Conservation (phyloP, 768 basidiomycete genomes). For the Hypsizygus marmoreus region DNA sequence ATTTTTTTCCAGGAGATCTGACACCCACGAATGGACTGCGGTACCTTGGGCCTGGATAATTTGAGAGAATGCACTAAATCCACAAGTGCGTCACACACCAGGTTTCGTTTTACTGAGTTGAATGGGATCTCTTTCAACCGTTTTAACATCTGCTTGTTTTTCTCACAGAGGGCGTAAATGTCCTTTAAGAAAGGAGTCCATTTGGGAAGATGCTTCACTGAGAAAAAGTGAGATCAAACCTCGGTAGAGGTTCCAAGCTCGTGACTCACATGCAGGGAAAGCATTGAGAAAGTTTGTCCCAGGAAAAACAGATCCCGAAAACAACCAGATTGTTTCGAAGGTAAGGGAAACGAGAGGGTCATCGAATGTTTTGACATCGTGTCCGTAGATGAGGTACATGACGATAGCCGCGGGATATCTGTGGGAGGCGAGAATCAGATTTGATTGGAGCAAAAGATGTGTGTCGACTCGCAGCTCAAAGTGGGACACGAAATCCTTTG, state of each 20-base stretch:
- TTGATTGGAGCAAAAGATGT: background rate
- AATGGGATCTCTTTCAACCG: conserved; percentile 4
- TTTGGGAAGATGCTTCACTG: conserved; percentile 7
- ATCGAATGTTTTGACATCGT: conserved; percentile 8
- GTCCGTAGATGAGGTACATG: conserved; percentile 12
- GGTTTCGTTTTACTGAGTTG: conserved; percentile 7
- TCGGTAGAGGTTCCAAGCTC: too few relatives aligned
- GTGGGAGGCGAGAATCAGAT: background rate
- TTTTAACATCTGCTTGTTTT: conserved; percentile 1
- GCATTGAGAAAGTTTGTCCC: conserved; percentile 14
- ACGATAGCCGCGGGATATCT: conserved; percentile 12
- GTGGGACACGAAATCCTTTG: conserved; percentile 10
- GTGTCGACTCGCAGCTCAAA: conserved; percentile 5
- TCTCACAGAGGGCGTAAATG: conserved; percentile 6
- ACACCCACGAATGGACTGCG: conserved; percentile 9
- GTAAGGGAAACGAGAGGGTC: conserved; percentile 10
- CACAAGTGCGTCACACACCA: background rate
- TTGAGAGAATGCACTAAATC: background rate
- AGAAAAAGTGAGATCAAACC: background rate
- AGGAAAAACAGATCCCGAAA: conserved; percentile 11
- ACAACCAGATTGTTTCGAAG: conserved; percentile 11
- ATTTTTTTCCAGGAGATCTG: conserved; percentile 8
- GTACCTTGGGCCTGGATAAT: conserved; percentile 4
- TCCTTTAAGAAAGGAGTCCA: conserved; percentile 8
- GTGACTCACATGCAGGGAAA: conserved; percentile 2